A percentile compares a stretch with the other conserved stretches of the same genome.
These are phyloP conservation scores for Mortierella hygrophila DNA, from an alignment of 192 early-diverging fungal genomes.

Conservation along the genomic window DNA sequence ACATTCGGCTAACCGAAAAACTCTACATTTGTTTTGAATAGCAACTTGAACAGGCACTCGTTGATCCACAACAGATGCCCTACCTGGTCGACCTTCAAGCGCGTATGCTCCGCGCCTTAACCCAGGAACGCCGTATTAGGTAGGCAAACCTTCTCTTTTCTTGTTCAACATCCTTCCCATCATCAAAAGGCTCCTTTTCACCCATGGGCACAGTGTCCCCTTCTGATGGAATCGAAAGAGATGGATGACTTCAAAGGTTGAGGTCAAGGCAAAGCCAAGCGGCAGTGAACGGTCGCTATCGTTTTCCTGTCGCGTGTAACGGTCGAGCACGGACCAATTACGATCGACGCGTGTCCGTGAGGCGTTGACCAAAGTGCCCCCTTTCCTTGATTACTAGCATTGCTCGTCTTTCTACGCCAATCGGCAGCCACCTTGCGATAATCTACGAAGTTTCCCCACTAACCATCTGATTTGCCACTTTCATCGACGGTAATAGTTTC, in stretches of 20 bases:
- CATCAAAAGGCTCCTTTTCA: no score
- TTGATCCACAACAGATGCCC: conserved; percentile 57
- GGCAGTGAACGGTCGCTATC: neutral
- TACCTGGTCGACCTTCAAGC: conserved; percentile 61
- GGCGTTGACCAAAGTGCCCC: neutral
- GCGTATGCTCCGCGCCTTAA: conserved; percentile 60
- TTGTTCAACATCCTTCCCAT: neutral
- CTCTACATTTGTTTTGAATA: conserved; percentile 19
- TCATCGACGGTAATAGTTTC: conserved; percentile 18
- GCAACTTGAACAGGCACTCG: conserved; percentile 64
- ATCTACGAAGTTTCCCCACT: neutral
- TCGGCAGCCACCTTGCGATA: neutral
- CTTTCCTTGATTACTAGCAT: neutral
- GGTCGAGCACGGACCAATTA: conserved; percentile 55
- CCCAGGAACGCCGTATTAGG: conserved; percentile 61
- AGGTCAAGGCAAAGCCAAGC: neutral
- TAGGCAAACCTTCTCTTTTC: conserved; percentile 21
- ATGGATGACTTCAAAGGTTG: neutral
- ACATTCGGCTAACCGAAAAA: neutral
- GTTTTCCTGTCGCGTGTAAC: conserved; percentile 41
- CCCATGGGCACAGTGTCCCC: neutral
- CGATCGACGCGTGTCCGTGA: conserved; percentile 15
- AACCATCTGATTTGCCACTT: neutral
- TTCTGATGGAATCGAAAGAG: neutral
- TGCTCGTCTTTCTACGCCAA: neutral